Conservation (phyloP, 2,329 filamentous ascomycete genomes). For the Xylariaceae sp. region DNA sequence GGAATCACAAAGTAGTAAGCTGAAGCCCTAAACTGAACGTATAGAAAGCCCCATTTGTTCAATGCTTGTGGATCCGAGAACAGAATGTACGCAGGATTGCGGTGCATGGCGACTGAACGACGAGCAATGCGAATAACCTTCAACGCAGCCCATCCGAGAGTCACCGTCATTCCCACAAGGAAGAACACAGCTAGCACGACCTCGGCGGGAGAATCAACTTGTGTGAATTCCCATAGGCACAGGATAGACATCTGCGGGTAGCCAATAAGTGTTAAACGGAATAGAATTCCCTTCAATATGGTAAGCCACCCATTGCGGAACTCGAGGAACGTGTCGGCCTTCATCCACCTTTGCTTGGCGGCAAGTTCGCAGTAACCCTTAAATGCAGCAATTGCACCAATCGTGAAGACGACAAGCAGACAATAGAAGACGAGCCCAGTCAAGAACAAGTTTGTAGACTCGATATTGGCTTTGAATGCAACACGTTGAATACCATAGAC, state of each 20-base stretch:
- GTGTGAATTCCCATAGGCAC: conserved; percentile 84
- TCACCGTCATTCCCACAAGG: conserved; percentile 74
- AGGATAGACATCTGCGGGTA: conserved; percentile 85
- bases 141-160: conserved; percentile 77
- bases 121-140: conserved; percentile 84
- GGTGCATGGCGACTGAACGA: conserved; percentile 82
- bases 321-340: conserved; percentile 80
- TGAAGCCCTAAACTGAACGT: conserved; percentile 86
- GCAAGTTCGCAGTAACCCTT: conserved; percentile 77
- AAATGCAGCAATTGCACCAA: conserved; percentile 73
- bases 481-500: conserved; percentile 81
- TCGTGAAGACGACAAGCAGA: conserved; percentile 74
- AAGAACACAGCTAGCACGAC: conserved; percentile 82
- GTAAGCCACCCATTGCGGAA: conserved; percentile 89
- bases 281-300: conserved; percentile 84
- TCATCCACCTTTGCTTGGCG: conserved; percentile 74
- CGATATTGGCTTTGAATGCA: conserved; percentile 79
- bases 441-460: conserved; percentile 84
- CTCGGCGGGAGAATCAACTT: conserved; percentile 77
- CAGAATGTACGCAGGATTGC: conserved; percentile 88
- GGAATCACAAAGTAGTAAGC: conserved; percentile 89
- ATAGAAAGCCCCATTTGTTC: conserved; percentile 93
- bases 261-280: conserved; percentile 80
- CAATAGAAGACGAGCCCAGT: conserved; percentile 83
- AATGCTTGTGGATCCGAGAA: conserved; percentile 84